Conservation (phyloP, 176 grass and related monocot species). For the Alloteropsis semialata region DNA sequence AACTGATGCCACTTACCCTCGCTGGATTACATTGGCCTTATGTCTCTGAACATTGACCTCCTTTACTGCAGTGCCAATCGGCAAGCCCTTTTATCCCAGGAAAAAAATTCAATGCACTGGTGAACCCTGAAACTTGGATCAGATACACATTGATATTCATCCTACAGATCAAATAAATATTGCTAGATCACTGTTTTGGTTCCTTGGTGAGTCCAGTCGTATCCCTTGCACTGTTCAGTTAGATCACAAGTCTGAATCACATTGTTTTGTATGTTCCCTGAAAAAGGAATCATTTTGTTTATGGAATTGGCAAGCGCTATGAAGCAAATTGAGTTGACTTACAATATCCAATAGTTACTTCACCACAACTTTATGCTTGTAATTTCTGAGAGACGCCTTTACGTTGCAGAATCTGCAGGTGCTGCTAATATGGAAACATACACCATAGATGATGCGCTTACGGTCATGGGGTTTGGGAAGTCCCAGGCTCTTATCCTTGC, state of each 20-base stretch:
- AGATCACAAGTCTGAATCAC: neutral
- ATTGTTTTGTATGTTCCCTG: neutral
- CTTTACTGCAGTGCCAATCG: neutral
- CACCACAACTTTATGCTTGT: neutral
- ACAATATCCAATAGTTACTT: neutral
- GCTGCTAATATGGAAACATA: slow-evolving; percentile 41
- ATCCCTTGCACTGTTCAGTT: neutral
- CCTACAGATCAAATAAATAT: neutral
- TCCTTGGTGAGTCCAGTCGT: neutral
- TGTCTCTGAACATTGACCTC: neutral
- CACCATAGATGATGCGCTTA: slow-evolving; percentile 63
- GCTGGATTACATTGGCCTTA: neutral
- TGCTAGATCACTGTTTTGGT: neutral
- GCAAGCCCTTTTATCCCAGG: neutral
- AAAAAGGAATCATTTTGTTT: neutral
- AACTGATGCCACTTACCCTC: neutral
- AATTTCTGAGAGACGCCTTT: neutral
- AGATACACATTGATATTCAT: neutral
- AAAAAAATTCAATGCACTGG: neutral
- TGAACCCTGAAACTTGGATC: neutral
- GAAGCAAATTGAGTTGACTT: neutral
- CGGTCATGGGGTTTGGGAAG: slow-evolving; percentile 61
- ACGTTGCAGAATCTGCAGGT: slow-evolving; percentile 10
- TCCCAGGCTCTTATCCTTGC: slow-evolving; percentile 69
- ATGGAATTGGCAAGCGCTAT: neutral